phyloP scores from a whole-genome alignment of 768 basidiomycete species.

The Lepiota venenata region DNA sequence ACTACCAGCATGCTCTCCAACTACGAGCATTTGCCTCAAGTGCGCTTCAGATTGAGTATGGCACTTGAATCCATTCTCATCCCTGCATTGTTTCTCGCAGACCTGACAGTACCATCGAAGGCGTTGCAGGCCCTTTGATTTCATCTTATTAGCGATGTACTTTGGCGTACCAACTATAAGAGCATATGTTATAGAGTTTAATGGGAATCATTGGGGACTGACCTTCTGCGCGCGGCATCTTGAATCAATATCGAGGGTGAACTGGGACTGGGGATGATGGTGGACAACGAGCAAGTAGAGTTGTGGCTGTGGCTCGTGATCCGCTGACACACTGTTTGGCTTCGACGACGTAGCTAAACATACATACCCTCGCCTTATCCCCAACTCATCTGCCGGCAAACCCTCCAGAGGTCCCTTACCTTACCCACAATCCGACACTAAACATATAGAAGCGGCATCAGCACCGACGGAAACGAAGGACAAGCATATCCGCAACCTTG shows the following conservation, averaged over 20 bases:
- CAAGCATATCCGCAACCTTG: no score
- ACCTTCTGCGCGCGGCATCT: slow-evolving; percentile 88
- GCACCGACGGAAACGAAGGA: no score
- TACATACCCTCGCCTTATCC: no score
- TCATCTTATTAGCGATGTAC: slow-evolving; percentile 93
- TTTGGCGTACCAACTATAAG: slow-evolving; percentile 79
- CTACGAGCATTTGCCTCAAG: slow-evolving; percentile 94
- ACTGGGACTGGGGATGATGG: slow-evolving; percentile 1
- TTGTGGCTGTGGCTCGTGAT: neutral
- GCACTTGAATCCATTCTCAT: slow-evolving; percentile 99
- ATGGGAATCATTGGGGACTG: slow-evolving; percentile 6
- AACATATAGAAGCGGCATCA: no score
- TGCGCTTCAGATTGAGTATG: slow-evolving; percentile 87
- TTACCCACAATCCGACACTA: no score
- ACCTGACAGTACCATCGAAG: slow-evolving; percentile 99
- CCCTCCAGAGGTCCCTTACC: no score
- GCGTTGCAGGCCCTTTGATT: slow-evolving; percentile 93
- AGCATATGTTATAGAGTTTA: neutral
- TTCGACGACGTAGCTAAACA: neutral
- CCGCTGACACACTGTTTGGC: slow-evolving; percentile 8
- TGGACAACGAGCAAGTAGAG: neutral
- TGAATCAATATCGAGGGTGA: slow-evolving; percentile 11
- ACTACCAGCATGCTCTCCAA: slow-evolving; percentile 89
- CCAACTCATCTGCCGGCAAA: no score
- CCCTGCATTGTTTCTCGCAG: slow-evolving; percentile 97